Evolutionary conservation across 352 stramenopile genomes (phyloP), one percentile per base, ranked within the genome.

Genomic region (Pythium rishiriense): DNA sequence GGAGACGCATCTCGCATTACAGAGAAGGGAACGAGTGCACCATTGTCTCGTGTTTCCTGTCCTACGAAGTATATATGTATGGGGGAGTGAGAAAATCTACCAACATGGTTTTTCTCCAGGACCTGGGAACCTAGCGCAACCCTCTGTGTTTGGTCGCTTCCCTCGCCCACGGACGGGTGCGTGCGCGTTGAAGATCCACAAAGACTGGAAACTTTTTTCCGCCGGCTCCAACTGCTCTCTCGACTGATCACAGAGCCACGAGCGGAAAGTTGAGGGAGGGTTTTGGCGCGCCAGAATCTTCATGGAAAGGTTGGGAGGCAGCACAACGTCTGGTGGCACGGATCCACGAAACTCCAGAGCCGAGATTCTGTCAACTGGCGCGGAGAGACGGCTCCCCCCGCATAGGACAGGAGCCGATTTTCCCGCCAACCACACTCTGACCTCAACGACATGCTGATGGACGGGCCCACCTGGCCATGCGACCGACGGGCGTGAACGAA

Each of bases 391-490:
- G 43, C 43, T 29, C n/a, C 6, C 8, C 43, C n/a, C 6, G n/a
- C n/a, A n/a, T n/a, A n/a, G n/a, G n/a, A n/a, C n/a, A n/a, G 9
- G 25, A 24, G 4, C 35, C 24, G 12, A 53, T 53, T 42, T 52
- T 61, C 43, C 42, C 29, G 28, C 21, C 54, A 52, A 42, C 54
- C 51, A 61, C 54, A 35, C 51, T 56, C 49, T 56, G 49, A 56
- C 49, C 49, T 43, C 49, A 39, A 29, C 33, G 33, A 39, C 10
- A 39, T 17, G 33, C 33, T 39, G 33, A 39, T 39, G 33, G 33
- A 39, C 33, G 10, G 33, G 33, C 33, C 33, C 33, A 39, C 33
- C 33, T 39, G 33, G 33, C 10, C 33, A 14, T 39, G 33, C 33
- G 33, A n/a, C n/a, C n/a, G n/a, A 39, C 31, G 33, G 21, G 45